A percentile compares a stretch with the other conserved stretches of the same genome.
phyloP scores from a whole-genome alignment of 305 asterid genomes.

The Fraxinus paxiana region DNA sequence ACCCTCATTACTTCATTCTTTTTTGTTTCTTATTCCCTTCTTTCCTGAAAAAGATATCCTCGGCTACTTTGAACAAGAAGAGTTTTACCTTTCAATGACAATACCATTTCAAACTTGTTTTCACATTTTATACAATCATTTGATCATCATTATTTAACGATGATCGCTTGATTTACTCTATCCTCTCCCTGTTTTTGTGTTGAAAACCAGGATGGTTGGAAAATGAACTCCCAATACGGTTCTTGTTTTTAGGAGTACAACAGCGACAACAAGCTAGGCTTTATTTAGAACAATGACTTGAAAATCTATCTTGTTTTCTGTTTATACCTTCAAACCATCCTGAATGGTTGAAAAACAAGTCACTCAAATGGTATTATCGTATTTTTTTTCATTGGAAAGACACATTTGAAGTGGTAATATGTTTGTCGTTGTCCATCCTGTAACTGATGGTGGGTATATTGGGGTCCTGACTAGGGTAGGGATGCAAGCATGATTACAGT shows the following conservation, averaged over 20 bases:
- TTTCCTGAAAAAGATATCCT: not conserved
- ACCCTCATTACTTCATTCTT: not conserved
- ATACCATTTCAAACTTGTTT: not conserved
- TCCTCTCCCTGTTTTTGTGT: not conserved
- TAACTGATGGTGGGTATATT: not conserved
- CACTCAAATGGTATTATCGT: not conserved
- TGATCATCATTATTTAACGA: not conserved
- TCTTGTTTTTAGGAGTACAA: not conserved
- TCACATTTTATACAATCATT: not conserved
- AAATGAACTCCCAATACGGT: not conserved
- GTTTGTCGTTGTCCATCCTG: not conserved
- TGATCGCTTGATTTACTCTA: not conserved
- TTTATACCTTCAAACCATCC: not conserved
- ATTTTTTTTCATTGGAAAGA: not conserved
- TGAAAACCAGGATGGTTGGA: not conserved
- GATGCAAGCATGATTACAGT: not conserved
- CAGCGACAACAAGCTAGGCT: not conserved
- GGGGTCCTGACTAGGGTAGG: not conserved
- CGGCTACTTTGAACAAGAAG: not conserved
- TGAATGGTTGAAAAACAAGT: not conserved
- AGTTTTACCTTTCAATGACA: constrained; percentile 5
- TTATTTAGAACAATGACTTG: not conserved
- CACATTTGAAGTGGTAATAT: not conserved
- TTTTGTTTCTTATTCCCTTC: not conserved
- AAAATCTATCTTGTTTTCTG: not conserved